Conservation (phyloP, 1,139 yeast species). For the Groenewaldozyma auringiensis region DNA sequence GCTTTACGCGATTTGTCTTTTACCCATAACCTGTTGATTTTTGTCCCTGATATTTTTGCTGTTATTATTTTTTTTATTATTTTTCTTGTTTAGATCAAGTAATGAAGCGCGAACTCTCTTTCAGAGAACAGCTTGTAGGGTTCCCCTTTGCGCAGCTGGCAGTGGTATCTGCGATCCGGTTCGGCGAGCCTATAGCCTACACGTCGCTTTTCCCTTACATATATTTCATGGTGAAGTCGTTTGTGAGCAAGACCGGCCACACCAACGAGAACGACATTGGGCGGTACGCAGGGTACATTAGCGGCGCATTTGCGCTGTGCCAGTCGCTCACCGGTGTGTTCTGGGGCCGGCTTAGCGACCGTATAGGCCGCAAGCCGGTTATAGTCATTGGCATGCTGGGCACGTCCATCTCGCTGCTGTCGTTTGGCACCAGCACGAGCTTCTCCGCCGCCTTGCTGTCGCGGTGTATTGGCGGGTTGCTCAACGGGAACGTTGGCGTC, state of each 20-base stretch:
- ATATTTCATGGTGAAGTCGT: slow-evolving; percentile 55
- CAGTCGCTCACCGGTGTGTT: slow-evolving; percentile 50
- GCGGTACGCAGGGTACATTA: slow-evolving; percentile 50
- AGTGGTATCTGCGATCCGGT: slow-evolving; percentile 39
- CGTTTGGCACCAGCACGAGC: slow-evolving; percentile 47
- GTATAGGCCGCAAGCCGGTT: slow-evolving; percentile 51
- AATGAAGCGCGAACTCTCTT: slow-evolving; percentile 10
- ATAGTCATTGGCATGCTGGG: slow-evolving; percentile 48
- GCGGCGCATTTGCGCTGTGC: slow-evolving; percentile 46
- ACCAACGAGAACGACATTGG: slow-evolving; percentile 34
- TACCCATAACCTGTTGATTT: background rate
- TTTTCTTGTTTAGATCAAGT: background rate
- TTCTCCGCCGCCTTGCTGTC: slow-evolving; percentile 47
- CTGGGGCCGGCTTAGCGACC: slow-evolving; percentile 53
- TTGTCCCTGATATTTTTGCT: background rate
- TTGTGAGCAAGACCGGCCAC: slow-evolving; percentile 36
- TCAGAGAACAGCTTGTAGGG: slow-evolving; percentile 21
- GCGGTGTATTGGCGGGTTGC: slow-evolving; percentile 45
- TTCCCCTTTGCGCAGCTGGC: slow-evolving; percentile 38
- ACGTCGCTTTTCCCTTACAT: slow-evolving; percentile 59
- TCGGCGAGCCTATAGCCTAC: slow-evolving; percentile 57
- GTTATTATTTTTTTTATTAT: background rate
- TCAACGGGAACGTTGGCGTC: slow-evolving; percentile 58
- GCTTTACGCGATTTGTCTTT: too few species aligned
- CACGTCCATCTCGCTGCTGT: slow-evolving; percentile 40